Base-by-base conservation (phyloP, 768 basidiomycete species). In the Goffeauzyma gilvescens region DNA sequence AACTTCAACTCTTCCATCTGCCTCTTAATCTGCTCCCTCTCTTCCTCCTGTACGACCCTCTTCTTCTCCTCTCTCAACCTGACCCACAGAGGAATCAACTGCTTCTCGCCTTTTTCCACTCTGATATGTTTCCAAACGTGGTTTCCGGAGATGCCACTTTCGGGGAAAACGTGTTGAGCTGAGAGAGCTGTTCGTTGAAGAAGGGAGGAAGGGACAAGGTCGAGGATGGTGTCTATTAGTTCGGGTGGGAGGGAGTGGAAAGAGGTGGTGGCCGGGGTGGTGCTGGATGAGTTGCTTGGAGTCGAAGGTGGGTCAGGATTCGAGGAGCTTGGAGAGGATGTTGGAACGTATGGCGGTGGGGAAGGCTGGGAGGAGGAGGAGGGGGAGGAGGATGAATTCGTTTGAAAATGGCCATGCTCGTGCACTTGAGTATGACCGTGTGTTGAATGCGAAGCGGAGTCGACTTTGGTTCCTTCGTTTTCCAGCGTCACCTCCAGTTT, bases 91-190 rank as follows among this genome's bases (percentile, higher is more conserved):
- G 66, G 67, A 21, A 71, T 55, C n/a, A 75, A 68, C 45, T 78
- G 76, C 6, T 70, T 62, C 7, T 71, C 59, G 10, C 22, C 25
- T 15, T 66, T 62, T 6, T 54, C 66, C 44, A 87, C 63, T 26
- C 64, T 62, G 33, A 87, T 63, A 38, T 66, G 59, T n/a, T 68
- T 66, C 54, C 76, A 85, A 13, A 86, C 67, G 44, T 71, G 65
- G 25, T 71, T 53, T 8, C 65, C 44, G 0, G 79, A 73, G 32
- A 86, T 67, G 0, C 74, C 70, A 1, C 71, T 68, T 26, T 60
- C 60, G 2, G 83, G 81, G 36, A 82, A 66, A 1, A 77, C 77
- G 25, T 73, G 68, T 6, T 68, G 68, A 35, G 89, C 68, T 1
- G 79, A 65, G 20, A 79, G 59, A 8, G 75, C 64, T 0, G 75